phyloP scores from a whole-genome alignment of 2,329 filamentous ascomycete species.

The Chaetomiaceae sp. region DNA sequence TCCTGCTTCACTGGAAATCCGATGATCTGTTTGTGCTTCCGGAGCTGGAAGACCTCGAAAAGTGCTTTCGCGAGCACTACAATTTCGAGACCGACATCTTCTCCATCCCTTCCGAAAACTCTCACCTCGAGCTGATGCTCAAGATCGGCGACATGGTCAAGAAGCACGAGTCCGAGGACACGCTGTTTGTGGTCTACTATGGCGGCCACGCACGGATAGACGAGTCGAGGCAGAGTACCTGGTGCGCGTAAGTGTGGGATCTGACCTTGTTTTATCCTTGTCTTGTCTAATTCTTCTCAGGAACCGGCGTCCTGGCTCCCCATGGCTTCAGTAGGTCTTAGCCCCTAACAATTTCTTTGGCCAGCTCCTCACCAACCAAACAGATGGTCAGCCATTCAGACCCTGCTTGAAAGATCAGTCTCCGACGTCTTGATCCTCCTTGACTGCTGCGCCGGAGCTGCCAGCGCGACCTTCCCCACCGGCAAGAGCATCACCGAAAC shows the following conservation, averaged over 20 bases:
- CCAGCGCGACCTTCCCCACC: constrained; percentile 55
- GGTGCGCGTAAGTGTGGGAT: constrained; percentile 49
- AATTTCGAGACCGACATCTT: constrained; percentile 55
- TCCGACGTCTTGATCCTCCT: constrained; percentile 56
- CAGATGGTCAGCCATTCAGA: constrained; percentile 56
- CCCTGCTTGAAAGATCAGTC: constrained; percentile 51
- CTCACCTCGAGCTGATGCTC: constrained; percentile 56
- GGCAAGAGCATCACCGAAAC: constrained; percentile 58
- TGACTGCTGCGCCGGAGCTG: constrained; percentile 57
- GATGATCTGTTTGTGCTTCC: constrained; percentile 57
- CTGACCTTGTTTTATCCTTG: constrained; percentile 15
- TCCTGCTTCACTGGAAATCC: constrained; percentile 54
- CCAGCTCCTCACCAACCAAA: background rate
- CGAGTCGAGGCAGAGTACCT: constrained; percentile 55
- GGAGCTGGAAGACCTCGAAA: constrained; percentile 53
- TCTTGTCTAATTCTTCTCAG: constrained; percentile 28
- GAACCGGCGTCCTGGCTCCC: constrained; percentile 48
- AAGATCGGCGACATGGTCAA: constrained; percentile 54
- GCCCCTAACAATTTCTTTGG: constrained; percentile 16
- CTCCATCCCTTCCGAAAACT: constrained; percentile 53
- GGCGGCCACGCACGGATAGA: constrained; percentile 58
- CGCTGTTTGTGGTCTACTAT: constrained; percentile 55
- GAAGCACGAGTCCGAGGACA: constrained; percentile 51
- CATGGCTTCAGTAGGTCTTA: constrained; percentile 45
- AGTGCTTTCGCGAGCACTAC: constrained; percentile 52